phyloP scores from a whole-genome alignment of 2,329 filamentous ascomycete genomes.

The Venturia asperata region DNA sequence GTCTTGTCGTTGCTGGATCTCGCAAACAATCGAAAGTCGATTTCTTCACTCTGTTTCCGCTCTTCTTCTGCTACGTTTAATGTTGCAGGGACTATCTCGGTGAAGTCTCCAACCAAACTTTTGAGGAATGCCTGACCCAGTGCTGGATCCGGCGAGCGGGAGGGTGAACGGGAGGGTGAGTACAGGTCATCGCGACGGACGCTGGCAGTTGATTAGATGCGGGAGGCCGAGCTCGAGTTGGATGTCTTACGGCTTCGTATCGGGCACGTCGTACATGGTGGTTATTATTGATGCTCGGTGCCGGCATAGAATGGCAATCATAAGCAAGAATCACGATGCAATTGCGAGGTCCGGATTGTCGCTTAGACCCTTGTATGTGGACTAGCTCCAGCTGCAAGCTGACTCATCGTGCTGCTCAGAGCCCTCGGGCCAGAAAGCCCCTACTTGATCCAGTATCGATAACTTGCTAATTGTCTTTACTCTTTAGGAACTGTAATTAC shows the following conservation, averaged over 20 bases:
- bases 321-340: too few relatives aligned
- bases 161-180: not conserved
- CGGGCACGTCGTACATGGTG: constrained; percentile 10
- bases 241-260: constrained; percentile 6
- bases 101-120: not conserved
- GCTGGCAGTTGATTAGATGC: not conserved
- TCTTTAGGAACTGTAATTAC: too few relatives aligned
- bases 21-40: constrained; percentile 11
- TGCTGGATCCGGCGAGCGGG: constrained; percentile 3
- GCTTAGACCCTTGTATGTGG: too few relatives aligned
- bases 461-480: too few relatives aligned
- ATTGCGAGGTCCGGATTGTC: not conserved
- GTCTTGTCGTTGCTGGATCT: constrained; percentile 1
- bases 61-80: not conserved
- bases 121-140: constrained; percentile 5
- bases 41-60: not conserved
- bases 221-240: not conserved
- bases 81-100: not conserved
- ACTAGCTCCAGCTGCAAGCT: too few relatives aligned
- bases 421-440: too few relatives aligned
- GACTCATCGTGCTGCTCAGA: too few relatives aligned
- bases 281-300: not conserved
- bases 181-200: constrained; percentile 14
- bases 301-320: not conserved
- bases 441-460: too few relatives aligned